Evolutionary conservation across 106 monocot genomes (phyloP).

Genomic region (Dioscorea alata): DNA sequence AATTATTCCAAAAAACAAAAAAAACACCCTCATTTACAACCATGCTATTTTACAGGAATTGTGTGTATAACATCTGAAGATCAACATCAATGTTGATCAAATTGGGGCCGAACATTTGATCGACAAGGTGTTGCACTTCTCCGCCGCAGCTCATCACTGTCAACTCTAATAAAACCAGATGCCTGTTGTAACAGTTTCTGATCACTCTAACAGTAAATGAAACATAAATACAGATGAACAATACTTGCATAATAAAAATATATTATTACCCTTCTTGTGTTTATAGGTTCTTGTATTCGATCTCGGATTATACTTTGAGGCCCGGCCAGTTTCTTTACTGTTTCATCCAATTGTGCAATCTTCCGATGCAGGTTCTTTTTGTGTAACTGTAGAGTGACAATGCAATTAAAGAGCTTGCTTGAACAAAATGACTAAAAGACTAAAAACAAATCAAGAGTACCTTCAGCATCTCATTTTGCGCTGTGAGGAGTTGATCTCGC

Average conservation of each 20-base stretch:
- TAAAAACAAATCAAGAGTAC: slow-evolving; percentile 9
- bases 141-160: slow-evolving; percentile 24
- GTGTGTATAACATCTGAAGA: no score
- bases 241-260: not conserved
- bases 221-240: not conserved
- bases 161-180: slow-evolving; percentile 5
- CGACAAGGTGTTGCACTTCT: slow-evolving; percentile 29
- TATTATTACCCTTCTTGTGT: slow-evolving; percentile 12
- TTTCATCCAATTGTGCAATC: slow-evolving; percentile 43
- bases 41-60: no score
- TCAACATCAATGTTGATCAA: not conserved
- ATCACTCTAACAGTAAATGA: not conserved
- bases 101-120: not conserved
- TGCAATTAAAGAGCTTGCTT: not conserved
- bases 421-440: not conserved
- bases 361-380: slow-evolving; percentile 56
- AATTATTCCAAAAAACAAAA: no score
- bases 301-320: slow-evolving; percentile 20
- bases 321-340: slow-evolving; percentile 20
- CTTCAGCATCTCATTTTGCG: slow-evolving; percentile 73
- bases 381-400: slow-evolving; percentile 40
- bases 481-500: slow-evolving; percentile 42
- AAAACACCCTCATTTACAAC: no score
- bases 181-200: slow-evolving; percentile 19
- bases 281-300: slow-evolving; percentile 6